Evolutionary conservation across 345 rosid genomes (phyloP), one percentile per base, ranked within the genome.

Genomic region (Camelina sativa): DNA sequence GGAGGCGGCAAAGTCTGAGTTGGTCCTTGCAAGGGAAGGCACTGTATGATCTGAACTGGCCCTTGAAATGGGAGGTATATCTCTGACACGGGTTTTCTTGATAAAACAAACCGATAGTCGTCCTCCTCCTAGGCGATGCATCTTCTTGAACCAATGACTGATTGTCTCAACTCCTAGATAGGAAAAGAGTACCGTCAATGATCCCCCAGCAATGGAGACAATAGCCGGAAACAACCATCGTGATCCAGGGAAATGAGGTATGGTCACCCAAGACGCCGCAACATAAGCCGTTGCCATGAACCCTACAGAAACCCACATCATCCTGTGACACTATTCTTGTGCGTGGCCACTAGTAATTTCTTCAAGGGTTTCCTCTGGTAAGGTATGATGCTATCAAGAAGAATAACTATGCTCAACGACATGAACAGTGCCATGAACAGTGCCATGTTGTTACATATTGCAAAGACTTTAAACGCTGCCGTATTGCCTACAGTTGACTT

Each of bases 271-370:
- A 59, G 82, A 80, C 12, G 86, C 88, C 1, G 92, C 88, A 8
- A 88, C 38, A 43, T 81, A 83, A 38, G 90, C 92, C 0, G 82
- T 70, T 0, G 90, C 87, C 87, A 88, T 76, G 78, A 86, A 86
- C 20, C 86, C 83, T 16, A 28, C 68, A 32, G 90, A 84, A 54
- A 80, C 62, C 88, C 92, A 88, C 88, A 86, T 75, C 62, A 83
- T 82, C 58, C 83, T n/a, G n/a, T n/a, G n/a, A n/a, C n/a, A n/a
- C n/a, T n/a, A n/a, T n/a, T n/a, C n/a, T n/a, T 88, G 61, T 88
- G 92, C 3, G 88, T 82, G 50, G 82, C 77, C 12, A 23, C 64
- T 51, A 88, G 30, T n/a, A 88, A 46, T 15, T 37, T 82, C 86
- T 80, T 83, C 85, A 84, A 41, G 0, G 90, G 59, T 74, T 80